A percentile compares a stretch with the other conserved stretches of the same genome.
phyloP scores from a whole-genome alignment of 108 stramenopile species.

The Licmophora abbreviata region DNA sequence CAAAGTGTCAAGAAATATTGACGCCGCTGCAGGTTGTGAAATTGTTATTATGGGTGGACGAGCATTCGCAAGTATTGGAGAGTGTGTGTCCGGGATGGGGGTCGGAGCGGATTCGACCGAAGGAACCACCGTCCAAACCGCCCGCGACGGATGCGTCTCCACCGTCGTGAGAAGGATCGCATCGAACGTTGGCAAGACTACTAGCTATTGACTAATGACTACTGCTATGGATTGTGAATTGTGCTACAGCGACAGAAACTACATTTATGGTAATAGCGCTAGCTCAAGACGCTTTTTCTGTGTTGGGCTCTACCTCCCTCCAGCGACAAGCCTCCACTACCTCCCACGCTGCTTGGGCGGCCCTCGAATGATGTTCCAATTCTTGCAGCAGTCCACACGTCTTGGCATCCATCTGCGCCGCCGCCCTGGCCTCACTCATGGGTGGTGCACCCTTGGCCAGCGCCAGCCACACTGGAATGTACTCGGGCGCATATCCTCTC shows the following conservation, averaged over 20 bases:
- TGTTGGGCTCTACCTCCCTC: not conserved
- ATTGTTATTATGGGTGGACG: constrained; percentile 71
- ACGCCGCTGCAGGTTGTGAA: constrained; percentile 67
- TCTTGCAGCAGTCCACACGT: constrained; percentile 39
- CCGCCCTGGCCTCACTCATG: constrained; percentile 50
- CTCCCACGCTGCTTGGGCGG: constrained; percentile 32
- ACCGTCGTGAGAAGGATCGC: too few species aligned
- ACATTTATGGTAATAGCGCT: too few species aligned
- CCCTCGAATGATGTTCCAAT: constrained; percentile 28
- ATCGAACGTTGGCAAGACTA: too few species aligned
- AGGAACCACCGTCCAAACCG: constrained; percentile 1
- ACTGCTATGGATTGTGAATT: too few species aligned
- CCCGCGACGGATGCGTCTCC: too few species aligned
- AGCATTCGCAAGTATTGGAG: constrained; percentile 34
- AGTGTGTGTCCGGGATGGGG: constrained; percentile 67
- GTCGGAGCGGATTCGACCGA: constrained; percentile 34
- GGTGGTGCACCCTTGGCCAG: constrained; percentile 35
- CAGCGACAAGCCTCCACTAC: constrained; percentile 30
- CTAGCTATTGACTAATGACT: too few species aligned
- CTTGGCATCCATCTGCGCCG: constrained; percentile 56
- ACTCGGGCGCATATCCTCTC: constrained; percentile 36
- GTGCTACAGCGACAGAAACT: too few species aligned
- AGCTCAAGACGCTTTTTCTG: too few species aligned
- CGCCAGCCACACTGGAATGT: constrained; percentile 36
- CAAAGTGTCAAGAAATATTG: constrained; percentile 62